phyloP scores from a whole-genome alignment of 2,329 filamentous ascomycete genomes.

The Laburnicola sp. region DNA sequence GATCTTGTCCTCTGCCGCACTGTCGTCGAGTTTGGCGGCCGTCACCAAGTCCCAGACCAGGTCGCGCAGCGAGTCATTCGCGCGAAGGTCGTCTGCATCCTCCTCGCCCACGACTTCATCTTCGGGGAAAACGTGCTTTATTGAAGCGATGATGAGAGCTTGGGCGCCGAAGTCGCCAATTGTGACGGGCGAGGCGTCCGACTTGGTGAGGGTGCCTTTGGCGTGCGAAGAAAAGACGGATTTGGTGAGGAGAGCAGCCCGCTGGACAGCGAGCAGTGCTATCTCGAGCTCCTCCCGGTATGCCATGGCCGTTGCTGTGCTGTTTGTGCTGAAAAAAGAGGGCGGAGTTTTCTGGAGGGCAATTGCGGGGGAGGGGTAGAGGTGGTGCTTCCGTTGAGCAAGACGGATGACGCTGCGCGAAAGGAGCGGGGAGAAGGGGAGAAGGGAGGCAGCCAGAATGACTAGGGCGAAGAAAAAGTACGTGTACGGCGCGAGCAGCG shows the following conservation, averaged over 20 bases:
- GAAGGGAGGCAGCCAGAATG: constrained; percentile 39
- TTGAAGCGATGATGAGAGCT: constrained; percentile 89
- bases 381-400: constrained; percentile 35
- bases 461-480: constrained; percentile 36
- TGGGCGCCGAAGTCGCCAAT: constrained; percentile 98
- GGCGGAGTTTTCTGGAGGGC: constrained; percentile 15
- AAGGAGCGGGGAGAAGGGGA: constrained; percentile 30
- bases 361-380: constrained; percentile 31
- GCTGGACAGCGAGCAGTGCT: constrained; percentile 85
- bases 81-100: constrained; percentile 78
- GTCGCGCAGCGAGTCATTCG: constrained; percentile 68
- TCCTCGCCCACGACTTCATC: constrained; percentile 96
- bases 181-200: constrained; percentile 94
- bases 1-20: constrained; percentile 65
- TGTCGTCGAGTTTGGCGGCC: constrained; percentile 69
- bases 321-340: constrained; percentile 16
- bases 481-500: constrained; percentile 29
- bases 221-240: constrained; percentile 83
- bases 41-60: constrained; percentile 85
- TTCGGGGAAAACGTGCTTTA: constrained; percentile 83
- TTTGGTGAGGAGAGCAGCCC: constrained; percentile 75
- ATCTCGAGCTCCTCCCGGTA: constrained; percentile 81
- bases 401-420: constrained; percentile 35
- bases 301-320: constrained; percentile 39
- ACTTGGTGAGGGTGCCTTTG: constrained; percentile 92